Evolutionary conservation across 805 yeast genomes (phyloP).

Genomic region (Candida methanosorbosa): DNA sequence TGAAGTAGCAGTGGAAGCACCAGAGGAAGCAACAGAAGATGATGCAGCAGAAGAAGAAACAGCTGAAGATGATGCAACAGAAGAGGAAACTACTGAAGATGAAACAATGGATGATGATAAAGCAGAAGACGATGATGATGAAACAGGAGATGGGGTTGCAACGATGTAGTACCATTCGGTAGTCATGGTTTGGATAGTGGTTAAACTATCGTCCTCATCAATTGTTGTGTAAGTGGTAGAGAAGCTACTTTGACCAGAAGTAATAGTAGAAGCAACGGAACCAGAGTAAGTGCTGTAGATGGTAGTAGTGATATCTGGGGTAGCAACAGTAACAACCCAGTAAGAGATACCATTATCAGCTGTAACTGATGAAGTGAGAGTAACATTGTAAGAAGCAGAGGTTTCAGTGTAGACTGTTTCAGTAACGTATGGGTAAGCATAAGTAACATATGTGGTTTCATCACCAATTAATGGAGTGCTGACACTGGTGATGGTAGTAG

Average conservation of each 20-base stretch:
- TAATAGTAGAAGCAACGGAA: neutral
- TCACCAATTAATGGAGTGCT: neutral
- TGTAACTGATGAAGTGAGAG: neutral
- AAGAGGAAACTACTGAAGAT: neutral
- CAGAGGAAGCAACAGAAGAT: neutral
- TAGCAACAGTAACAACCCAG: constrained; percentile 1
- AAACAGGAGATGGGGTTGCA: neutral
- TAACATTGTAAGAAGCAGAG: neutral
- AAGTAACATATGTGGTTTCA: neutral
- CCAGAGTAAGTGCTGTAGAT: neutral
- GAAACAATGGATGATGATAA: neutral
- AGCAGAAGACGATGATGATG: neutral
- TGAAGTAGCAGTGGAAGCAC: neutral
- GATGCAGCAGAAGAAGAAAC: neutral
- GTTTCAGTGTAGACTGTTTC: neutral
- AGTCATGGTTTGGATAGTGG: neutral
- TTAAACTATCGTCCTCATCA: neutral
- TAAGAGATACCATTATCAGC: neutral
- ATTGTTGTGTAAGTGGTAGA: neutral
- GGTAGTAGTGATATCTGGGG: neutral
- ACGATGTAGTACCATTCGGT: neutral
- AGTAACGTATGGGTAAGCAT: neutral
- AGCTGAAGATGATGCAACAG: neutral
- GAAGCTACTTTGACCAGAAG: neutral
- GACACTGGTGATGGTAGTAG: neutral